Evolutionary conservation across 768 basidiomycete species (phyloP), one percentile per base, ranked within the genome.

Genomic region (Rhizopogon vinicolor): DNA sequence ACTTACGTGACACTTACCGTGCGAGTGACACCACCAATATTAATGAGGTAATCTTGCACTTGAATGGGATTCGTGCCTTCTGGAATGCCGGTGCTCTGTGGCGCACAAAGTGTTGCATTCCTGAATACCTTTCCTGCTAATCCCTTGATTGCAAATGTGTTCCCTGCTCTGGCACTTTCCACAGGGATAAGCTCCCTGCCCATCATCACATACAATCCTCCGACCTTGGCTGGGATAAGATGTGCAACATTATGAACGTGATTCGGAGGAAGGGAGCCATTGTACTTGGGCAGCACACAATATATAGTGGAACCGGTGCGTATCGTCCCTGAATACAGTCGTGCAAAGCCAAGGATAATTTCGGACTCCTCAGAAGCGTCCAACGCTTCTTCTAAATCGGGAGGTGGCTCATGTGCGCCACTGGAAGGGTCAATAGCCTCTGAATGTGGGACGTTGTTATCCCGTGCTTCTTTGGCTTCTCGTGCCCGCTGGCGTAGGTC

Each of bases 201-300:
- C 97, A 99, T 98, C 93, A 99, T 98, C 48, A 89, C 82, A 70
- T 98, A 99, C 51, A 99, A 70, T 6, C 84, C 86, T 55, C 85
- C 81, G 13, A 95, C 82, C n/a, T 74, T 76, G 22, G 86, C 78
- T 8, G 75, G 71, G 22, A 79, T 66, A 42, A 94, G 61, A 63
- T 89, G 80, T 58, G 81, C 83, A 13, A 68, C 71, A 71, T 98
- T 98, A 33, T 70, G 65, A 7, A 86, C 81, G 63, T 94, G 85
- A 10, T 73, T 73, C 0, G 90, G 85, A 4, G 75, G 77, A 16
- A 91, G 72, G 2, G 79, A 56, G 18, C 77, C 64, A 60, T 86
- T 81, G 74, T 91, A 98, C 72, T 96, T 98, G 7, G 97, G 97
- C 25, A 98, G 76, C 19, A 96, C 74, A 55, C 84, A 89, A 58